These are phyloP conservation scores for Rhynchospora tenuis DNA, from an alignment of 176 grass and related monocot genomes.

Conservation along the genomic window DNA sequence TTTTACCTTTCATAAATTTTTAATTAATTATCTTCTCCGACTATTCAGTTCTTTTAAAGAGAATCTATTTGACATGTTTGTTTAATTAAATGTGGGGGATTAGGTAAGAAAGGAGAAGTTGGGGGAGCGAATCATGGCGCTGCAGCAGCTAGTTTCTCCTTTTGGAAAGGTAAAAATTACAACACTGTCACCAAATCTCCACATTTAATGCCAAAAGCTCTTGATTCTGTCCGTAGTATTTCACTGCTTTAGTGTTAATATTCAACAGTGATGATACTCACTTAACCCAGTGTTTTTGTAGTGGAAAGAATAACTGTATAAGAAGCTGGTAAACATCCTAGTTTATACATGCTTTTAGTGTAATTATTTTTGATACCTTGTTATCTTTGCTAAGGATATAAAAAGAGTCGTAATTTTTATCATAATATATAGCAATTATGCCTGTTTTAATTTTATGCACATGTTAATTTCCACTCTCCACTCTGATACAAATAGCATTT, in stretches of 20 bases:
- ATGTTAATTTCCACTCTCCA: too few species aligned
- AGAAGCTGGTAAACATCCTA: not conserved
- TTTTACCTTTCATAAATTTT: not conserved
- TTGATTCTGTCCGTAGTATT: not conserved
- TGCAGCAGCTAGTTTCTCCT: conserved; percentile 41
- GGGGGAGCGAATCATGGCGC: conserved; percentile 33
- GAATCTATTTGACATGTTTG: not conserved
- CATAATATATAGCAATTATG: not conserved
- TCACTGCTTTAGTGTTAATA: not conserved
- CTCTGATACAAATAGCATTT: not conserved
- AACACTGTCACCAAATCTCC: not conserved
- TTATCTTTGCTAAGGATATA: not conserved
- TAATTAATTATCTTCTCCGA: not conserved
- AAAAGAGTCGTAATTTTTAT: not conserved
- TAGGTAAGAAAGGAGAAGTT: conserved; percentile 44
- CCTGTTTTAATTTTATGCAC: not conserved
- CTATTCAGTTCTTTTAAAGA: not conserved
- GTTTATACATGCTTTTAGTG: not conserved
- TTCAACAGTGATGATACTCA: not conserved
- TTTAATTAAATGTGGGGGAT: conserved; percentile 2
- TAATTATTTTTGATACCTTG: not conserved
- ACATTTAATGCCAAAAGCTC: conserved; percentile 2
- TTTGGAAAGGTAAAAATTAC: conserved; percentile 36
- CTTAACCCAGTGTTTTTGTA: not conserved
- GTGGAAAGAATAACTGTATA: not conserved